phyloP scores from a whole-genome alignment of 441 rosid species.

The Arabidopsis hybrid region DNA sequence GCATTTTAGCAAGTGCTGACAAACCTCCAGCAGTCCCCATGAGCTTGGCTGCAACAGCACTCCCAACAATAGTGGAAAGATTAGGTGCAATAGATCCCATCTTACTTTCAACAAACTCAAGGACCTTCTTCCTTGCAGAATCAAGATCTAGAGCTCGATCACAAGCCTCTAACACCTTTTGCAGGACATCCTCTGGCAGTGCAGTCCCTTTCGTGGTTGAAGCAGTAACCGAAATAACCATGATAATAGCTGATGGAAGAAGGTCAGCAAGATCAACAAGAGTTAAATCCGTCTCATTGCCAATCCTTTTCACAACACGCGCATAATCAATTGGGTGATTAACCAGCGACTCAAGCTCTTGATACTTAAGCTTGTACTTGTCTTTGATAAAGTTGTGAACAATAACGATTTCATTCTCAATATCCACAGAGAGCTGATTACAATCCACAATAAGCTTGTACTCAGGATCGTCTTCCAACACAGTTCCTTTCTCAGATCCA shows the following conservation, averaged over 20 bases:
- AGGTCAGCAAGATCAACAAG: constrained; percentile 86
- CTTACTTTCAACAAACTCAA: constrained; percentile 93
- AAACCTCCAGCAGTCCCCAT: constrained; percentile 97
- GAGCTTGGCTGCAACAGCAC: constrained; percentile 95
- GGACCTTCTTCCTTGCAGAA: constrained; percentile 79
- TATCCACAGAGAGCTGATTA: constrained; percentile 82
- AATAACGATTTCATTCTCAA: constrained; percentile 84
- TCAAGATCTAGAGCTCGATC: constrained; percentile 89
- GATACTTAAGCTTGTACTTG: constrained; percentile 82
- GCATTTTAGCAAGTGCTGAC: constrained; percentile 85
- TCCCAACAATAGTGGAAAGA: constrained; percentile 91
- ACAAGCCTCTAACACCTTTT: constrained; percentile 83
- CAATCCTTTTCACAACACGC: constrained; percentile 88
- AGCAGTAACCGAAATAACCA: constrained; percentile 93
- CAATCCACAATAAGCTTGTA: constrained; percentile 94
- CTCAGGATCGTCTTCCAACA: constrained; percentile 90
- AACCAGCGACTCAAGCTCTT: constrained; percentile 89
- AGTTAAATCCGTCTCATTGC: constrained; percentile 83
- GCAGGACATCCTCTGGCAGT: constrained; percentile 78
- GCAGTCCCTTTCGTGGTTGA: constrained; percentile 90
- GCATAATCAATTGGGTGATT: constrained; percentile 94
- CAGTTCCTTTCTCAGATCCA: constrained; percentile 60
- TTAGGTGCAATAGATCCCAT: constrained; percentile 96
- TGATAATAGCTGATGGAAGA: constrained; percentile 81
- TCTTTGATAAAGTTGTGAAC: constrained; percentile 91